Conservation (phyloP, 148 eudicot genomes). For the Amaranthus cruentus region DNA sequence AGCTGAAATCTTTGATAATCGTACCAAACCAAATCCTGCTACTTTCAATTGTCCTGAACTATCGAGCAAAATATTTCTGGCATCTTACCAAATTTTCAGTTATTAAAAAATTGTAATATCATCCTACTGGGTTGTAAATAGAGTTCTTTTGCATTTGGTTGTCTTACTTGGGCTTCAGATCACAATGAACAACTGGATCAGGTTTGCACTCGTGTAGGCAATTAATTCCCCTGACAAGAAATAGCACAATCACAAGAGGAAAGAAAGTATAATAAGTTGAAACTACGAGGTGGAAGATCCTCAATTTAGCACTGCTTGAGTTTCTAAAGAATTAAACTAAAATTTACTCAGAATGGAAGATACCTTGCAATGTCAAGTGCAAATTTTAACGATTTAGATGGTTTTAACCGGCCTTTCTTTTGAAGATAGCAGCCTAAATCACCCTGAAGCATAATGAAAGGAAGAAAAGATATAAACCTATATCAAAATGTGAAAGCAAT, state of each 20-base stretch:
- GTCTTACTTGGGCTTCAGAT: conserved; percentile 92
- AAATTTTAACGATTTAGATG: conserved; percentile 74
- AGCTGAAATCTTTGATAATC: conserved; percentile 62
- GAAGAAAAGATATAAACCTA: conserved; percentile 4
- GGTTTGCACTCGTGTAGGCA: conserved; percentile 96
- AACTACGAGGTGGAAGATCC: background rate
- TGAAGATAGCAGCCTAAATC: conserved; percentile 82
- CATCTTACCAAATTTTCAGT: conserved; percentile 89
- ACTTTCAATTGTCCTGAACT: conserved; percentile 80
- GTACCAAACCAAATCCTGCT: conserved; percentile 84
- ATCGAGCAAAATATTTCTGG: conserved; percentile 99
- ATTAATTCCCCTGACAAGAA: conserved; percentile 75
- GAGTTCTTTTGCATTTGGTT: conserved; percentile 46
- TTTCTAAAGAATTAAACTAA: background rate
- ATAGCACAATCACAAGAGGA: conserved; percentile 17
- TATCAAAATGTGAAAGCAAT: background rate
- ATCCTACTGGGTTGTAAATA: conserved; percentile 11
- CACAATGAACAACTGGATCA: conserved; percentile 78
- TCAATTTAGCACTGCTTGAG: background rate
- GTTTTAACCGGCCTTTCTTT: conserved; percentile 81
- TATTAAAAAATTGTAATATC: conserved; percentile 46
- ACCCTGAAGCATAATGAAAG: conserved; percentile 43
- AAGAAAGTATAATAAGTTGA: background rate
- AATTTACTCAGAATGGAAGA: conserved; percentile 8
- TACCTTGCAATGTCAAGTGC: conserved; percentile 98